These are phyloP conservation scores for Penicillium taxi DNA, from an alignment of 495 filamentous ascomycete species.

Conservation along the genomic window DNA sequence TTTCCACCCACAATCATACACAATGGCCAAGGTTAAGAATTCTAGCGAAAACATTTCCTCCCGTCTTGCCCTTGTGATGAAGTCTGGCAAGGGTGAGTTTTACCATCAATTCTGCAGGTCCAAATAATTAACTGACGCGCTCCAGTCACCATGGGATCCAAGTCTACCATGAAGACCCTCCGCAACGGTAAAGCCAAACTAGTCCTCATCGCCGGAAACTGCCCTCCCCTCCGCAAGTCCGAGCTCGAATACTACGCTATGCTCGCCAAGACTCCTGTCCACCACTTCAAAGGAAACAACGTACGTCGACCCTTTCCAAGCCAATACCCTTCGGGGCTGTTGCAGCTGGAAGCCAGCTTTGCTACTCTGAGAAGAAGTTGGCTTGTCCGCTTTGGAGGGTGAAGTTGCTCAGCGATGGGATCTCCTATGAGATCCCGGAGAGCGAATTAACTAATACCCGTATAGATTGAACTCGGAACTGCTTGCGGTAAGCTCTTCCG, in stretches of 20 bases:
- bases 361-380: constrained; percentile 27
- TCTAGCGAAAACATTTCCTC: constrained; percentile 85
- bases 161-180: constrained; percentile 90
- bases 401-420: constrained; percentile 44
- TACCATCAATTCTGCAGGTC: constrained; percentile 1
- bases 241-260: constrained; percentile 90
- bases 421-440: constrained; percentile 19
- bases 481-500: constrained; percentile 79
- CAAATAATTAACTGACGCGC: constrained; percentile 5
- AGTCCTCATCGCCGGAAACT: constrained; percentile 80
- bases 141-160: constrained; percentile 74
- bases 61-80: constrained; percentile 93
- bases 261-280: constrained; percentile 86
- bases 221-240: constrained; percentile 85
- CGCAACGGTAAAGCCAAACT: constrained; percentile 58
- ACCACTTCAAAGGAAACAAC: constrained; percentile 97
- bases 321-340: constrained; percentile 12
- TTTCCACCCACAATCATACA: constrained; percentile 11
- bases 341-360: constrained; percentile 21
- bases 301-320: constrained; percentile 57
- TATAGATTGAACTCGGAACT: constrained; percentile 90
- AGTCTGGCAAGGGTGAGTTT: constrained; percentile 65
- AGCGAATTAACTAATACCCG: constrained; percentile 12
- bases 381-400: constrained; percentile 52
- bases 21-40: constrained; percentile 80